These are phyloP conservation scores for Chamaecrista fasciculata DNA, from an alignment of 306 rosid species.

Conservation along the genomic window DNA sequence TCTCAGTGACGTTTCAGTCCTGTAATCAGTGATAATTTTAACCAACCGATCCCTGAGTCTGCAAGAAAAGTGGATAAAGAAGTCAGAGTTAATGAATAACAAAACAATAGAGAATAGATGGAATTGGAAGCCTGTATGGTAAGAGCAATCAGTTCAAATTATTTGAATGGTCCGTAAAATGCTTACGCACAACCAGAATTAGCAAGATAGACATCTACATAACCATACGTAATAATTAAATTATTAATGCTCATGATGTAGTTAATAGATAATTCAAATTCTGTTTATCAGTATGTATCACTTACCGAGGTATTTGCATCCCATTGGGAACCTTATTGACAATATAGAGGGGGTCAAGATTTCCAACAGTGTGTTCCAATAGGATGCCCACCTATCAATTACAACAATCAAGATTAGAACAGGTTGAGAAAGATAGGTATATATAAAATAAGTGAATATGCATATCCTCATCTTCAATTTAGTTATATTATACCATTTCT, in stretches of 20 bases:
- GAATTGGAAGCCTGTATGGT: constrained; percentile 22
- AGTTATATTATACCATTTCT: constrained; percentile 41
- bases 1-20: constrained; percentile 94
- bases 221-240: constrained; percentile 14
- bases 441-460: background rate
- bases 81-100: constrained; percentile 3
- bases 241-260: background rate
- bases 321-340: constrained; percentile 97
- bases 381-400: constrained; percentile 79
- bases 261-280: constrained; percentile 1
- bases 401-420: constrained; percentile 27
- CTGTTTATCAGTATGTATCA: constrained; percentile 16
- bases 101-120: constrained; percentile 20
- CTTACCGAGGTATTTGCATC: constrained; percentile 90
- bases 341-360: constrained; percentile 62
- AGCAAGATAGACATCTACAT: background rate
- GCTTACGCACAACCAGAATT: constrained; percentile 25
- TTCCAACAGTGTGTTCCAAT: constrained; percentile 98
- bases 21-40: constrained; percentile 85
- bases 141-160: constrained; percentile 5
- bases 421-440: constrained; percentile 17
- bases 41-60: constrained; percentile 97
- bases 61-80: constrained; percentile 25
- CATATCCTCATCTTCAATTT: constrained; percentile 13
- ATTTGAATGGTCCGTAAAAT: background rate